Base-by-base conservation (phyloP, 2,329 filamentous ascomycete genomes). In the Penicillium sp. region DNA sequence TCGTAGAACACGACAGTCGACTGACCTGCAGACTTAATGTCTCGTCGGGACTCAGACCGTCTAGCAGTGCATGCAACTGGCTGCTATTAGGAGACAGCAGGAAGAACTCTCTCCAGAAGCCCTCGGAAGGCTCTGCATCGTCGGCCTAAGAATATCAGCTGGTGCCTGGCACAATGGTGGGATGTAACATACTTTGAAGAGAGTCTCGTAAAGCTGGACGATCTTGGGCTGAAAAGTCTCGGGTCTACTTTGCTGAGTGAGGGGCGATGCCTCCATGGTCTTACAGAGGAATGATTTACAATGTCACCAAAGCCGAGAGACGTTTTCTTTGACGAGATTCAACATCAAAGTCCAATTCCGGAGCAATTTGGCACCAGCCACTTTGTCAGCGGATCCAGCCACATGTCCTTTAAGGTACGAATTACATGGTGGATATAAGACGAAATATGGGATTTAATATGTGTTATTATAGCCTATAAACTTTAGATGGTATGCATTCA, bases 71-170 rank as follows among this genome's bases (percentile, higher is more conserved):
- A 66, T 82, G 81, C 56, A 98, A 75, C 42, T 83, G 80, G 4
- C 77, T 69, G 47, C 82, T 79, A 66, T 96, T 89, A 20, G 92
- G 91, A 55, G 84, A 84, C 50, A 96, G 78, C 32, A 98, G 80
- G 70, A 98, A 98, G 73, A 98, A 90, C 72, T 96, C 93, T 58
- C 83, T 81, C 93, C 93, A 98, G 74, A 96, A 98, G 38, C 90
- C 92, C 53, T 95, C 89, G 0, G 88, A 81, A 54, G 86, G 86
- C 25, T 90, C 86, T 45, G 76, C 71, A 53, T 87, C 80, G 47
- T 83, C 80, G 56, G 86, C 82, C 73, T 87, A 68, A 64, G 69
- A 32, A 62, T 62, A 57, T 63, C 33, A 51, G 56, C 52, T 37
- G 42, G 42, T 42, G 48, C 27, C 13, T 12, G 18, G n/a, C 6